phyloP scores from a whole-genome alignment of 164 flowering plant species.

The Umbellularia californica region DNA sequence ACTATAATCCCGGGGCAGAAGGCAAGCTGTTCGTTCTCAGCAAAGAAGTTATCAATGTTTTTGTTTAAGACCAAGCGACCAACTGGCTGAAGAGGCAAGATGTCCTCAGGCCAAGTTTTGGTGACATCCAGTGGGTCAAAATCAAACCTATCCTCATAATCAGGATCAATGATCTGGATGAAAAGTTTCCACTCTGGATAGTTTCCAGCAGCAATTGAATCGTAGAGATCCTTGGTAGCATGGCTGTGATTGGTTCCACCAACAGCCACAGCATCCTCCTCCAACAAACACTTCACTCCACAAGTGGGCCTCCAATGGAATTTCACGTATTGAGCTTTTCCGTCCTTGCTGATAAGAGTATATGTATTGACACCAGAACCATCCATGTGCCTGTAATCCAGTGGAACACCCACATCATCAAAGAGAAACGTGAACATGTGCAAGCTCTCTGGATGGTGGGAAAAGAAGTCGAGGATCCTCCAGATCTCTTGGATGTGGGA shows the following conservation, averaged over 20 bases:
- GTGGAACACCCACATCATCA: conserved; percentile 90
- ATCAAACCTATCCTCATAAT: conserved; percentile 75
- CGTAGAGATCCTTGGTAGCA: conserved; percentile 96
- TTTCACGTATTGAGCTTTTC: conserved; percentile 79
- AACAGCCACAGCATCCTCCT: conserved; percentile 74
- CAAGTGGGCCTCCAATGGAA: conserved; percentile 99
- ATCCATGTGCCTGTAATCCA: conserved; percentile 95
- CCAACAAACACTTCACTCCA: conserved; percentile 81
- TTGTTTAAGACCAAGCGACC: conserved; percentile 92
- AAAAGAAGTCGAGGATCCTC: conserved; percentile 79
- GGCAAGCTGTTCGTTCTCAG: conserved; percentile 95
- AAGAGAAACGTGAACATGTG: conserved; percentile 85
- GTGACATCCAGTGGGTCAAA: conserved; percentile 97
- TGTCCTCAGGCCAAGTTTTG: conserved; percentile 98
- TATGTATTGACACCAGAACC: conserved; percentile 94
- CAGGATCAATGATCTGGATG: conserved; percentile 88
- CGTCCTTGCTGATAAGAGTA: conserved; percentile 73
- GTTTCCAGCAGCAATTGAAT: conserved; percentile 88
- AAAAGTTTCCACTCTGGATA: conserved; percentile 96
- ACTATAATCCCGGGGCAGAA: conserved; percentile 85
- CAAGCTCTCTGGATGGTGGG: conserved; percentile 93
- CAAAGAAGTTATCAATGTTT: conserved; percentile 95
- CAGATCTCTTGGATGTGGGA: conserved; percentile 83
- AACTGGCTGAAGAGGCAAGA: conserved; percentile 84
- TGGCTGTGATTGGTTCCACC: conserved; percentile 98